phyloP scores from a whole-genome alignment of 306 rosid genomes.

The Parietaria judaica region DNA sequence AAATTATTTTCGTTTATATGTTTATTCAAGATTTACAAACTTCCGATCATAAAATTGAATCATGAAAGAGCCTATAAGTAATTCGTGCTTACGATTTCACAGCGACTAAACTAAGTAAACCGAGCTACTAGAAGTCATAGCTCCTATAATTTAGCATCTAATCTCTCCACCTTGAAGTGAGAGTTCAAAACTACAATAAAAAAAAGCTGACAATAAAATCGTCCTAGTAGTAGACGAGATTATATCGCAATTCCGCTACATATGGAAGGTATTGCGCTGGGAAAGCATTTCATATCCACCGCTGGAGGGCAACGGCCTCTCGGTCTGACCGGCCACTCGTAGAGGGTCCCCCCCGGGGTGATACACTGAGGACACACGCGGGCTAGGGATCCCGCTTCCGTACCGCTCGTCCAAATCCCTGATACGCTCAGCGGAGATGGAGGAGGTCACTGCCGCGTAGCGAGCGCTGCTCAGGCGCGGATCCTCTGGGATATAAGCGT shows the following conservation, averaged over 20 bases:
- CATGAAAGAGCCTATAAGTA: too few relatives aligned
- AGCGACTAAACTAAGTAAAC: too few relatives aligned
- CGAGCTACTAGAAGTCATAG: too few relatives aligned
- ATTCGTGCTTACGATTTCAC: too few relatives aligned
- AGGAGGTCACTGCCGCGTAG: constrained; percentile 3
- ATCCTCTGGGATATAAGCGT: background rate
- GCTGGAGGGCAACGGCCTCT: constrained; percentile 11
- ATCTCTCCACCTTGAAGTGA: too few relatives aligned
- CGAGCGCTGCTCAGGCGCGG: constrained; percentile 9
- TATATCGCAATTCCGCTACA: constrained; percentile 6
- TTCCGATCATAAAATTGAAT: too few relatives aligned
- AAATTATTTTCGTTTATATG: too few relatives aligned
- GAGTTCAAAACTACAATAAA: too few relatives aligned
- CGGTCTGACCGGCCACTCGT: constrained; percentile 8
- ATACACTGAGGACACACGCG: constrained; percentile 9
- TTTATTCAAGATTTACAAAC: too few relatives aligned
- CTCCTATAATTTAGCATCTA: too few relatives aligned
- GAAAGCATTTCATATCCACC: constrained; percentile 16
- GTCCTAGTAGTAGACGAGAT: background rate
- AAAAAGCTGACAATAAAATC: background rate
- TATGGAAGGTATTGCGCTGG: constrained; percentile 16
- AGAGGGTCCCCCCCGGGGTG: constrained; percentile 8
- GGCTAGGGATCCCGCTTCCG: constrained; percentile 14
- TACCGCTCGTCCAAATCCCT: constrained; percentile 10
- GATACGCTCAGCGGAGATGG: background rate